Evolutionary conservation across 179 eudicot species (phyloP), one percentile per base, ranked within the genome.

Genomic region (Gypsophila paniculata): DNA sequence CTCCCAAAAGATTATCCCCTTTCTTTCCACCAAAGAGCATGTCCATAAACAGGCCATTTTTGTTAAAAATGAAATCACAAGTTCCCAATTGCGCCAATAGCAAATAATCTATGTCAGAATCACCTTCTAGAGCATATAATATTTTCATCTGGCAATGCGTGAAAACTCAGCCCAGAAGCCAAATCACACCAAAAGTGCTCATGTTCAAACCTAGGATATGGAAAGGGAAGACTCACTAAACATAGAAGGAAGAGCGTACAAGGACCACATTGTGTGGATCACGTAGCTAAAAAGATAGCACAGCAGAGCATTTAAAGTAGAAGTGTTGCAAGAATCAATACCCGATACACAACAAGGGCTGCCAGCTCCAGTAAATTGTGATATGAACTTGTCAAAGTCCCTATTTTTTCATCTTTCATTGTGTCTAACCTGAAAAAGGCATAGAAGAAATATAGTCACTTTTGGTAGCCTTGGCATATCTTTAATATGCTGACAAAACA

Each of bases 261-360:
- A 48, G 39, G 58, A 25, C 36, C 19, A 44, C 55, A 22, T 11
- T 22, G 23, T 29, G 34, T 29, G 34, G 22, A 49, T 26, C 39
- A 2, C 36, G 19, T 21, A 22, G 51, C 36, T 44, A 32, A 67
- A 11, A 44, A 21, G 29, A 34, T 14, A 2, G 34, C 19, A 17
- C 32, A 18, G 5, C 38, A 34, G 7, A 53, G 8, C 32, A 18
- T 51, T 57, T 17, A 44, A 64, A 25, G 46, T 44, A 25, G 17
- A 52, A 48, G 11, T 55, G 55, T 66, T 68, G 39, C 71, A 52
- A 69, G 36, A 54, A 69, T 62, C 49, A 73, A 75, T 86, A 94
- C 99, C 96, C 94, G 86, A 74, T 82, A 88, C 62, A 94, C 85
- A 74, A 91, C 92, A 76, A 89, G 84, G 42, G 99, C 92, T 5